Percentiles rank a stretch among this genome's conserved stretches.
These are phyloP conservation scores for Podospora australis DNA, from an alignment of 495 filamentous ascomycete species.

Conservation along the genomic window DNA sequence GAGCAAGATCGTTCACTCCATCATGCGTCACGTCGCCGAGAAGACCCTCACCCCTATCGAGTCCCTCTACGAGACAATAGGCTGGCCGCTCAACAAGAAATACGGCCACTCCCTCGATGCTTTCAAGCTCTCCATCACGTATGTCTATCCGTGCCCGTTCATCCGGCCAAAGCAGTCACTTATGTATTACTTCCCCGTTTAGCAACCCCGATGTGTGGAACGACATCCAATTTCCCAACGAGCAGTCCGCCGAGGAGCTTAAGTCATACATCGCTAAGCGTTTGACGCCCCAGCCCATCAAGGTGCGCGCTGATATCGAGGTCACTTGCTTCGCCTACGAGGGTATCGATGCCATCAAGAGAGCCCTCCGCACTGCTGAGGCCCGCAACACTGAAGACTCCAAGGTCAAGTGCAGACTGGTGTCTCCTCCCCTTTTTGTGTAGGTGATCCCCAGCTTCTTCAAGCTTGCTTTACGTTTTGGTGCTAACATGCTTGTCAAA, in stretches of 20 bases:
- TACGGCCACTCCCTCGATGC: conserved; percentile 96
- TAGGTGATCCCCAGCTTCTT: no score
- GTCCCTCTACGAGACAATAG: conserved; percentile 85
- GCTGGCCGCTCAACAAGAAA: conserved; percentile 95
- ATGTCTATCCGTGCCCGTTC: conserved; percentile 24
- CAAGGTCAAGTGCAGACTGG: conserved; percentile 94
- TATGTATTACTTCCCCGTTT: conserved; percentile 6
- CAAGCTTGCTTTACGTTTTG: no score
- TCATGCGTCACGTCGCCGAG: conserved; percentile 96
- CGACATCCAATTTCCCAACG: conserved; percentile 80
- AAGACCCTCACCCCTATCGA: conserved; percentile 92
- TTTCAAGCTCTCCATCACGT: conserved; percentile 98
- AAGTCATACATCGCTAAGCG: conserved; percentile 92
- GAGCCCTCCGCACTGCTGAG: conserved; percentile 78
- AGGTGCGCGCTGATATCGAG: conserved; percentile 95
- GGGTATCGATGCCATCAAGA: conserved; percentile 96
- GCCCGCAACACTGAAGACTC: conserved; percentile 79
- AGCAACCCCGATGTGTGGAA: conserved; percentile 96
- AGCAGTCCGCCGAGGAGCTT: conserved; percentile 79
- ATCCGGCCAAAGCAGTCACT: neutral
- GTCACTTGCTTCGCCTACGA: conserved; percentile 98
- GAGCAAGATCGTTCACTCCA: conserved; percentile 97
- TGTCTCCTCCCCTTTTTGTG: conserved; percentile 92
- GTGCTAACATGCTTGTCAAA: neutral
- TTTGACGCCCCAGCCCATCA: conserved; percentile 92